phyloP scores from a whole-genome alignment of 345 rosid genomes.

The Luvunga scandens region DNA sequence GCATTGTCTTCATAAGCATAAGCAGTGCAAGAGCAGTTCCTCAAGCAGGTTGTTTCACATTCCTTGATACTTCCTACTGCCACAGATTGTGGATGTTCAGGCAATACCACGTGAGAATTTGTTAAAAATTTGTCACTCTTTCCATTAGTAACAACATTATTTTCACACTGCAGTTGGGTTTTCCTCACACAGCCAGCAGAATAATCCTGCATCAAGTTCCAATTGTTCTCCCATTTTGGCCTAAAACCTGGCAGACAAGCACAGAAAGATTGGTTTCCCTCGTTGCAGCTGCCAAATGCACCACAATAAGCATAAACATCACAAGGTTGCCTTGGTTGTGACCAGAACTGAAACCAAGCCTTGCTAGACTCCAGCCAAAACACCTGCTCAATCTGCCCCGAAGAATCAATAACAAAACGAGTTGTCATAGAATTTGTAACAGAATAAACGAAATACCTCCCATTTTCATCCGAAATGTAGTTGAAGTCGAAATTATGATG shows the following conservation, averaged over 20 bases:
- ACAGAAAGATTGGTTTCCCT: slow-evolving; percentile 42
- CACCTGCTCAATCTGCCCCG: slow-evolving; percentile 58
- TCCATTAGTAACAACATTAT: slow-evolving; percentile 19
- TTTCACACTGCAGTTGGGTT: slow-evolving; percentile 43
- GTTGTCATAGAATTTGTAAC: slow-evolving; percentile 19
- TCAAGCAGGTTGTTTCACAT: slow-evolving; percentile 47
- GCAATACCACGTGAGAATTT: slow-evolving; percentile 22
- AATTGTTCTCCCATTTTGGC: slow-evolving; percentile 28
- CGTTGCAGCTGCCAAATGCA: slow-evolving; percentile 56
- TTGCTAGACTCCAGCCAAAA: slow-evolving; percentile 34
- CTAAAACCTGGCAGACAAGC: slow-evolving; percentile 50
- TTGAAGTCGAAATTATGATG: slow-evolving; percentile 53
- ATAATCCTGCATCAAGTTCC: slow-evolving; percentile 46
- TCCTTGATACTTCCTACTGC: slow-evolving; percentile 20
- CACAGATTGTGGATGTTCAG: slow-evolving; percentile 11
- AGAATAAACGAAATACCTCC: slow-evolving; percentile 63
- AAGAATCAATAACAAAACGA: slow-evolving; percentile 49
- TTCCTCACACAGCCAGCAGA: slow-evolving; percentile 63
- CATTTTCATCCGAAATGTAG: slow-evolving; percentile 35
- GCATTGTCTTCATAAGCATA: slow-evolving; percentile 41
- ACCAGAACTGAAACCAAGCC: slow-evolving; percentile 66
- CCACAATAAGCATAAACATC: slow-evolving; percentile 72
- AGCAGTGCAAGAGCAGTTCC: slow-evolving; percentile 64
- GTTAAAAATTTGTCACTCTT: slow-evolving; percentile 33
- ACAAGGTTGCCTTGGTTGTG: slow-evolving; percentile 69